Conservation (phyloP, 495 filamentous ascomycete genomes). For the Echria macrotheca region DNA sequence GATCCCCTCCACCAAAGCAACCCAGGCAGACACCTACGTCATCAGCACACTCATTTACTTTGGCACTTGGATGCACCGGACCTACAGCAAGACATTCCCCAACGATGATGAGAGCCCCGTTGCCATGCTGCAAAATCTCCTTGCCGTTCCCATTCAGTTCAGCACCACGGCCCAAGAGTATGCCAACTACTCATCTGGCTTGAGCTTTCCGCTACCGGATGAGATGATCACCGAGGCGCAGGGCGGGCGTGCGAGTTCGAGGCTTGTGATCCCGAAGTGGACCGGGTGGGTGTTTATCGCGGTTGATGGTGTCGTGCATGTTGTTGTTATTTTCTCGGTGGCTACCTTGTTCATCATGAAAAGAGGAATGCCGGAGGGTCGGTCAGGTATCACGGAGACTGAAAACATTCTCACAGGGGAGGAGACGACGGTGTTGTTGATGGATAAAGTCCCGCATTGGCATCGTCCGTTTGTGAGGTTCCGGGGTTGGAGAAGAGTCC, state of each 20-base stretch:
- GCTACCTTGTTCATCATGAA: too few species aligned
- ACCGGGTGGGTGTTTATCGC: conserved; percentile 17
- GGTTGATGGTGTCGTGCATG: neutral
- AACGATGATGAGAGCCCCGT: conserved; percentile 7
- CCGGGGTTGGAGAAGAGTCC: too few species aligned
- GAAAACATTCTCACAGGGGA: too few species aligned
- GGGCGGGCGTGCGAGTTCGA: conserved; percentile 8
- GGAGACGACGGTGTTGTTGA: too few species aligned
- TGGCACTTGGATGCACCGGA: conserved; percentile 13
- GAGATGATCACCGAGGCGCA: conserved; percentile 6
- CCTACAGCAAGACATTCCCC: conserved; percentile 11
- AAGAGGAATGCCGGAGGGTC: too few species aligned
- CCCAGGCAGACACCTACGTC: neutral
- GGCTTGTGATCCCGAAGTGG: conserved; percentile 14
- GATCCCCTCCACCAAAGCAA: neutral
- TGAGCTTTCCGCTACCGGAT: conserved; percentile 5
- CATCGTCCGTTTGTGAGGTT: too few species aligned
- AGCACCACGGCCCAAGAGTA: conserved; percentile 8
- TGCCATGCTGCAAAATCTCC: conserved; percentile 18
- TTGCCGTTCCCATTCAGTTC: conserved; percentile 17
- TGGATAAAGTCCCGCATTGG: too few species aligned
- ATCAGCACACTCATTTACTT: conserved; percentile 5
- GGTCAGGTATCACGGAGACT: too few species aligned
- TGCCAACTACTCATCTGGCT: conserved; percentile 9
- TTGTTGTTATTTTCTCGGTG: too few species aligned